Base-by-base conservation (phyloP, 1,284 basidiomycete genomes). In the Pseudozyma pruni region DNA sequence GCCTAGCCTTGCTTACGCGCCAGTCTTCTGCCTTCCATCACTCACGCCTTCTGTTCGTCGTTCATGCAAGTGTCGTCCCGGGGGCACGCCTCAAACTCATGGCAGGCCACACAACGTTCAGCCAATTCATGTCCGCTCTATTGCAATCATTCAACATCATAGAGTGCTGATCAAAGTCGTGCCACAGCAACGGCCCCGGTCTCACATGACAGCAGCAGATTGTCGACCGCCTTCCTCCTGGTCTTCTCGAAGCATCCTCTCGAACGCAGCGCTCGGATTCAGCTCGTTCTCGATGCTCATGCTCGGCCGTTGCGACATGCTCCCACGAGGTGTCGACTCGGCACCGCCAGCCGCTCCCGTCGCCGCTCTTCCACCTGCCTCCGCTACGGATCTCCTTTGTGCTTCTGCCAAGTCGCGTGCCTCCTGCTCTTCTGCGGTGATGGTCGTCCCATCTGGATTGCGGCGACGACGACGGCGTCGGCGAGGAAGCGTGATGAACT, bases 401-500 rank as follows among this genome's bases (percentile, higher is more conserved):
- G 78, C 78, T 39, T 80, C 78, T 14, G 74, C 74, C 20, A 80
- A 23, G 42, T 80, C 74, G 5, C 69, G 64, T 20, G 62, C 67
- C 45, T 80, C 76, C 29, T 71, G 69, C 49, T 71, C 61, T 20
- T 60, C 63, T 4, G 68, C 49, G 11, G 37, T 68, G 23, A 54
- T n/a, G 8, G 61, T 42, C 3, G 60, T 56, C 8, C 63, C 71
- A 23, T 75, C 75, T 14, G 59, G 19, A 20, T 72, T 49, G 44
- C 72, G 63, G 19, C 78, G 62, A 20, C 78, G 52, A n/a, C 78
- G 72, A 9, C 75, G 51, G 4, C 81, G 69, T 22, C 81, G 53
- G 29, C 81, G 67, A 6, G 81, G 81, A 2, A 82, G 67, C 3
- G 81, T 82, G 64, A 80, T 74, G 57, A 82, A 82, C 54, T 80